Evolutionary conservation across 805 yeast species (phyloP), one percentile per base, ranked within the genome.

Genomic region (Pichia kluyveri): DNA sequence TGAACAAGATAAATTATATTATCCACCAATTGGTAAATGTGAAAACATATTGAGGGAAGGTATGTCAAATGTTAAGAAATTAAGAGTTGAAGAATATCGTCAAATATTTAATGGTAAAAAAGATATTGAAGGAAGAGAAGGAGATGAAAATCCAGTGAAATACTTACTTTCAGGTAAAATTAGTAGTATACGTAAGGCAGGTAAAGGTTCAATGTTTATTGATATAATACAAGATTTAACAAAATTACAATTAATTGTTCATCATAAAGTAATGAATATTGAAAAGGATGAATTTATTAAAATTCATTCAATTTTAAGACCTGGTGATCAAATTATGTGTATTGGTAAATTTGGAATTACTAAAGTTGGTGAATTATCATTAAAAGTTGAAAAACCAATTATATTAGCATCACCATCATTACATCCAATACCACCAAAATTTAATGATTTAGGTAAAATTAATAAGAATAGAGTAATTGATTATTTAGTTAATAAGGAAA

Each of bases 301-400:
- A 1, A 27, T 51, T 1, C 79, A 75, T 55, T 60, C 61, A 5
- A 60, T 66, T 31, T 65, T 88, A 38, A 71, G 82, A 43, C 75
- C 75, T 23, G 96, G 96, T 0, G 99, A 91, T 59, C 75, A 73
- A 41, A 67, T 91, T 4, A 66, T 77, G 8, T 78, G 82, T 26
- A 57, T 65, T 4, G 99, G 99, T 0, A 60, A 56, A 26, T 89
- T 96, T 0, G 86, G 91, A 27, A 61, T 75, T 3, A 86, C 97
- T 0, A 79, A 82, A 47, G 78, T 79, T 4, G 93, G 91, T 0
- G 96, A 90, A 54, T 66, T 89, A 8, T 83, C 96, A 1, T 58
- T 91, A 45, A 79, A 84, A 52, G 71, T 82, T 12, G 63, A 66
- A 0, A 50, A 60, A n/a, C 72, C 80, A 2, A 61, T 86, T 2